Evolutionary conservation across 192 early-diverging fungal genomes (phyloP).

Genomic region (Entomortierella chlamydospora): DNA sequence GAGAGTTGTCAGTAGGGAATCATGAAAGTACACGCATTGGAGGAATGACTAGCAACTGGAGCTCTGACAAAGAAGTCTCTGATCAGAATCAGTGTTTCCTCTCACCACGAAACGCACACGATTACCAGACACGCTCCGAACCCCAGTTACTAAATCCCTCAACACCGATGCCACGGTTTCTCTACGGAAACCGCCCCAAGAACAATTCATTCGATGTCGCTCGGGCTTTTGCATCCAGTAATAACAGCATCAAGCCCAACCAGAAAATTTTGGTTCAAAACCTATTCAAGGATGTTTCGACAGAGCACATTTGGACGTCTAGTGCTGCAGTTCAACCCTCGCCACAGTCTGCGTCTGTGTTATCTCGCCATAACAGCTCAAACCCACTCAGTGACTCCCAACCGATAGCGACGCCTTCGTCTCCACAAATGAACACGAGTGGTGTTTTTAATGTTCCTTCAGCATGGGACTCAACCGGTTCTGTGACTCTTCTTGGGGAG

Average conservation of each 20-base stretch:
- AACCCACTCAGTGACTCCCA: conserved; percentile 5
- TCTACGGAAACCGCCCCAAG: conserved; percentile 9
- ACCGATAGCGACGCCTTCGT: neutral
- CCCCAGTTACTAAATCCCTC: neutral
- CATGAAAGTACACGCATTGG: neutral
- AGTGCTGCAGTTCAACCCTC: neutral
- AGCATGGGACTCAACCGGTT: neutral
- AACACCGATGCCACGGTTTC: conserved; percentile 18
- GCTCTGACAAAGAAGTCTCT: neutral
- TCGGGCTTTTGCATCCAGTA: conserved; percentile 18
- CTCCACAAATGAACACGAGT: neutral
- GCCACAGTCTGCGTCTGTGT: neutral
- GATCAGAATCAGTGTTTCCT: neutral
- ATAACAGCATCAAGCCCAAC: conserved; percentile 26
- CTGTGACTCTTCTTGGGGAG: neutral
- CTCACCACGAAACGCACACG: neutral
- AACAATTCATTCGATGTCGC: conserved; percentile 43
- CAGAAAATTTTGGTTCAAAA: conserved; percentile 30
- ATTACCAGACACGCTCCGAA: neutral
- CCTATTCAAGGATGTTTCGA: conserved; percentile 49
- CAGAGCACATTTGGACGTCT: conserved; percentile 43
- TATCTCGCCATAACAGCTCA: conserved; percentile 7
- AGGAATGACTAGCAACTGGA: conserved; percentile 1
- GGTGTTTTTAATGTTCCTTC: neutral
- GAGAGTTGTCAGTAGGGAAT: neutral